These are phyloP conservation scores for Murraya paniculata DNA, from an alignment of 345 rosid genomes.

Conservation along the genomic window DNA sequence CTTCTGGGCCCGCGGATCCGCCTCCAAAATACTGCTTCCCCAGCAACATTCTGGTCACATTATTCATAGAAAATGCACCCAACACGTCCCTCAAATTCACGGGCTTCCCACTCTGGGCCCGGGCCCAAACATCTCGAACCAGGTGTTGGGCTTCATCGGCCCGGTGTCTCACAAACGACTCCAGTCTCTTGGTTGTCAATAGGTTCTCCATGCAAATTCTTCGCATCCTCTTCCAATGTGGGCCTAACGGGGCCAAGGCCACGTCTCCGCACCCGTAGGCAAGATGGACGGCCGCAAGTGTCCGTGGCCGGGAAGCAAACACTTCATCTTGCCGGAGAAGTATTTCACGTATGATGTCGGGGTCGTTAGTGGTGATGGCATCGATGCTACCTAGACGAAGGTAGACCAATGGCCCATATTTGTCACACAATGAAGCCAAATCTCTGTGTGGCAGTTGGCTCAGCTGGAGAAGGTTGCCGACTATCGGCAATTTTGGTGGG, in stretches of 20 bases:
- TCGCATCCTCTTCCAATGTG: conserved; percentile 67
- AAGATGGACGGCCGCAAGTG: conserved; percentile 72
- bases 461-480: conserved; percentile 85
- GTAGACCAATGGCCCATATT: conserved; percentile 77
- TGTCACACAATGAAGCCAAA: conserved; percentile 56
- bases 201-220: conserved; percentile 72
- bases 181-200: conserved; percentile 46
- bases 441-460: conserved; percentile 75
- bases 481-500: conserved; percentile 69
- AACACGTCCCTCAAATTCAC: conserved; percentile 70
- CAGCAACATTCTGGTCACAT: conserved; percentile 81
- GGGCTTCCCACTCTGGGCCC: conserved; percentile 29
- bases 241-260: conserved; percentile 77
- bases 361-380: conserved; percentile 83
- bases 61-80: conserved; percentile 90
- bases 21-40: conserved; percentile 83
- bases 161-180: conserved; percentile 45
- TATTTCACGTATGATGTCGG: conserved; percentile 60
- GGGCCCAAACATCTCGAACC: conserved; percentile 35
- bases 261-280: conserved; percentile 78
- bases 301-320: conserved; percentile 80
- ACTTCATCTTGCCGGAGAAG: conserved; percentile 72
- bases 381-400: conserved; percentile 69
- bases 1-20: conserved; percentile 51
- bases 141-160: conserved; percentile 51